Base-by-base conservation (phyloP, 257 asterid species). In the Solanum paucissectum region DNA sequence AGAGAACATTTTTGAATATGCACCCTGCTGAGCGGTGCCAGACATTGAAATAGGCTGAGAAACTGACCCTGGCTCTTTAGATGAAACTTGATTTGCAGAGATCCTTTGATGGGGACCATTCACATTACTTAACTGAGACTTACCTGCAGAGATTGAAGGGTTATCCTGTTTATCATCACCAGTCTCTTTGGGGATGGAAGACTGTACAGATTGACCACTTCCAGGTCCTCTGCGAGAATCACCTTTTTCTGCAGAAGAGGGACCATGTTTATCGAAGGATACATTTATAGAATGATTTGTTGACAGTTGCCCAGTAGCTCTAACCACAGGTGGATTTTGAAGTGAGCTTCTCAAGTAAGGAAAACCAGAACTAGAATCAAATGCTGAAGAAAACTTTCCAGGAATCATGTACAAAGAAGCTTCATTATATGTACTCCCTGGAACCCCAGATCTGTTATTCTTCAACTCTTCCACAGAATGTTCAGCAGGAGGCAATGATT, bases 261-360 rank as follows among this genome's bases (percentile, higher is more conserved):
- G 88, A 77, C 91, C 75, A 88, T 88, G 83, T 83, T 89, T 86
- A 82, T 81, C 91, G 32, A 90, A 90, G 52, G 93, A 87, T 88
- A 33, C 68, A 86, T 37, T 86, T 52, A 36, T 27, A 71, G 83
- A 49, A 55, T 86, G 88, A 49, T 62, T n/a, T 89, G 88, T 90
- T 27, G 91, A 89, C 74, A 87, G 84, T 75, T 91, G 92, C 87
- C 95, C 94, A 90, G 94, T 89, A 83, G 85, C 42, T 49, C 86
- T 18, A 73, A 89, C 89, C 82, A 79, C 88, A 74, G 92, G 95
- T 83, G 93, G 91, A 89, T 90, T 88, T 88, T 92, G 94, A 89
- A 90, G 88, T 58, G 92, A 92, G 88, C 90, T 93, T 92, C 89
- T 88, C n/a, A 89, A 46, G 85, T 88, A 88, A 10, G 91, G 92